Percentiles rank a stretch among this genome's conserved stretches.
Evolutionary conservation across 2,329 filamentous ascomycete species (phyloP).

Genomic region (Setomelanomma holmii): DNA sequence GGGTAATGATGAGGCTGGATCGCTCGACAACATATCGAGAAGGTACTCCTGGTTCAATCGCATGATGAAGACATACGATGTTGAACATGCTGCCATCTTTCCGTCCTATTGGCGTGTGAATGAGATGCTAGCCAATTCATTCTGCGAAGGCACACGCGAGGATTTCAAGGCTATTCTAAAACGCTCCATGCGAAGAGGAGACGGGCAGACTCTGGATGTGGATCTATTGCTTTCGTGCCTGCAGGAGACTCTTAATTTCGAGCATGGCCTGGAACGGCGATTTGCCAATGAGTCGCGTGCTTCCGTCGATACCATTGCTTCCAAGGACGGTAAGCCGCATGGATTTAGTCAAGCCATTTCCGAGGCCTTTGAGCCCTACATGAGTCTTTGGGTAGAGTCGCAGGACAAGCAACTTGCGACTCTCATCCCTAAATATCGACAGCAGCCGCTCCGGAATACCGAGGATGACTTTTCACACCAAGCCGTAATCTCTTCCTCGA

Average conservation of each 20-base stretch:
- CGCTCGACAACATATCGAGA: constrained; percentile 92
- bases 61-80: constrained; percentile 93
- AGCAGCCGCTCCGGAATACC: constrained; percentile 76
- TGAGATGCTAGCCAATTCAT: constrained; percentile 87
- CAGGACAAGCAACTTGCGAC: constrained; percentile 86
- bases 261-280: constrained; percentile 85
- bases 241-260: constrained; percentile 96
- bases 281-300: constrained; percentile 77
- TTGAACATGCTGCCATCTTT: constrained; percentile 89
- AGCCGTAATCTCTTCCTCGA: constrained; percentile 89
- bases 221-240: constrained; percentile 86
- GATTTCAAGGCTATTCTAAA: constrained; percentile 95
- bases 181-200: constrained; percentile 78
- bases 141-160: constrained; percentile 93
- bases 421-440: constrained; percentile 87
- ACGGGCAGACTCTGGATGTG: constrained; percentile 84
- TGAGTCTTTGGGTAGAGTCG: constrained; percentile 96
- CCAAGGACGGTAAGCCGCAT: constrained; percentile 75
- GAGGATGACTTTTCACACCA: constrained; percentile 94
- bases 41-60: constrained; percentile 96
- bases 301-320: constrained; percentile 89
- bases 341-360: constrained; percentile 92
- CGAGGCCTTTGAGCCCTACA: constrained; percentile 94
- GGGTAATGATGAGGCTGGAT: constrained; percentile 95
- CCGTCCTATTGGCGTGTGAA: constrained; percentile 87